Evolutionary conservation across 2,329 filamentous ascomycete species (phyloP), one percentile per base, ranked within the genome.

Genomic region (Gaeumannomyces tritici): DNA sequence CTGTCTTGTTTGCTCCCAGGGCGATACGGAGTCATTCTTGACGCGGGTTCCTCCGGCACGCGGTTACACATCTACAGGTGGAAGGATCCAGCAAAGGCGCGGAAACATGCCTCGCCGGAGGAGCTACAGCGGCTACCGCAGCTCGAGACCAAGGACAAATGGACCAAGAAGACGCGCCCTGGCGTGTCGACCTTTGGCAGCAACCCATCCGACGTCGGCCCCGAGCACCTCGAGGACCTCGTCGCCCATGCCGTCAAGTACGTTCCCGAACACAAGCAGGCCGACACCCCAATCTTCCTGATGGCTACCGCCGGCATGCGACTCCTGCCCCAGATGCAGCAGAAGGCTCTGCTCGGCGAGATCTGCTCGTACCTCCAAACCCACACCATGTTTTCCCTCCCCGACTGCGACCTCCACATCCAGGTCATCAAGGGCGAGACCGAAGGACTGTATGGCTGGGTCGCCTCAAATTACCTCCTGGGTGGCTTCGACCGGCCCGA

Each of bases 281-380:
- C 87, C 65, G 87, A 95, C 63, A 99, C 96, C 0, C 95, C 95
- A 0, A 86, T 99, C 62, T 99, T 96, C 73, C 80, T 99, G 60
- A 91, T 99, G 75, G 95, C 95, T 31, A 99, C 95, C 0, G 95
- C 95, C 12, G 95, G 95, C 57, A 95, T 99, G 86, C 89, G 95
- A 63, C 80, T 99, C 21, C 81, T 99, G 1, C 88, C 89, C 8
- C 81, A 89, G 55, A 71, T 81, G 7, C 86, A 97, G 72, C 89
- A 92, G 67, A 82, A 82, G 54, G 82, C 86, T 2, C 80, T 99
- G 3, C 79, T 98, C 26, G 78, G 83, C 63, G 86, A 89, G 67
- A 89, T 96, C 61, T 99, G 95, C 77, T 82, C 85, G 13, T 98
- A 96, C 73, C 85, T 96, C 13, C 86, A 84, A 62, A 78, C 83